These are phyloP conservation scores for Cryptosporidium andersoni DNA, from an alignment of 169 alveolate species.

Conservation along the genomic window DNA sequence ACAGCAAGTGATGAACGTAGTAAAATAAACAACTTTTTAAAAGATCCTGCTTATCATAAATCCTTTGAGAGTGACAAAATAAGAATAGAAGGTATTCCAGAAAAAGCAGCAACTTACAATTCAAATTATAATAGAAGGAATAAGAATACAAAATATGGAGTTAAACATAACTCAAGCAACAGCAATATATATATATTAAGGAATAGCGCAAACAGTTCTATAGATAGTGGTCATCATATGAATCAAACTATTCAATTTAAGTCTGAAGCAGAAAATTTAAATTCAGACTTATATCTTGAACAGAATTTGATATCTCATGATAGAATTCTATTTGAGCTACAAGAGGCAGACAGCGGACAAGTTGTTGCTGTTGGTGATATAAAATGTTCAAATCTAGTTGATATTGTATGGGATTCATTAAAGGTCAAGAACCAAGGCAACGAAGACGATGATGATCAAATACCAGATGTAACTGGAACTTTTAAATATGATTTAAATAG, in stretches of 20 bases:
- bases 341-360: conserved; percentile 63
- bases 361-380: conserved; percentile 43
- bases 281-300: conserved; percentile 17
- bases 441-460: background rate
- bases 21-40: background rate
- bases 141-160: background rate
- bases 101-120: background rate
- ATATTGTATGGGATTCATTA: conserved; percentile 44
- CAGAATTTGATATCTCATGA: conserved; percentile 49
- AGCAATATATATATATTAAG: conserved; percentile 29
- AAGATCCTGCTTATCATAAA: conserved; percentile 18
- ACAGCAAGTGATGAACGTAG: conserved; percentile 6
- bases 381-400: conserved; percentile 29
- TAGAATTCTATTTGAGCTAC: conserved; percentile 41
- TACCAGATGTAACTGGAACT: background rate
- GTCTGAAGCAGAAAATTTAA: background rate
- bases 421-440: background rate
- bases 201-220: conserved; percentile 1
- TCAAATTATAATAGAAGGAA: background rate
- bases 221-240: background rate
- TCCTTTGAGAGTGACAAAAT: conserved; percentile 49
- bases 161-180: background rate
- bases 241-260: background rate
- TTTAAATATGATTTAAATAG: background rate
- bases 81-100: conserved; percentile 45